Conservation (phyloP, 768 basidiomycete species). For the Paxillus ammoniavirescens region DNA sequence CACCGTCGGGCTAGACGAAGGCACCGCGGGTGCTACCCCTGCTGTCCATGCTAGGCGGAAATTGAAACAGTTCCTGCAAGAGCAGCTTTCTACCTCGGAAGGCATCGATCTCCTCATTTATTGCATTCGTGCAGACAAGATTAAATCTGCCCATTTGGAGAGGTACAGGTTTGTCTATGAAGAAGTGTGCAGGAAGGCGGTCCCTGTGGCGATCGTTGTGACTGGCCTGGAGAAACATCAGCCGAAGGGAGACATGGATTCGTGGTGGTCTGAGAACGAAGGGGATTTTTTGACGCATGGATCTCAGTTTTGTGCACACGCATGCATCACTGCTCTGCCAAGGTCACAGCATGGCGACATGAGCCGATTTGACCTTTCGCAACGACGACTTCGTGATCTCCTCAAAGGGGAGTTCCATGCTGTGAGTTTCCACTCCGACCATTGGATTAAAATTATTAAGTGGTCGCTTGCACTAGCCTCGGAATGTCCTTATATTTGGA, state of each 20-base stretch:
- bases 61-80: conserved; percentile 29
- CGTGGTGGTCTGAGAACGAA: conserved; percentile 37
- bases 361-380: conserved; percentile 10
- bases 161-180: conserved; percentile 24
- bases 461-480: conserved; percentile 8
- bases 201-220: conserved; percentile 25
- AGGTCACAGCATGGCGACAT: background rate
- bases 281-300: conserved; percentile 21
- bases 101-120: conserved; percentile 27
- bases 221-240: conserved; percentile 29
- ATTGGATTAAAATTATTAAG: background rate
- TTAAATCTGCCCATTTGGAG: conserved; percentile 16
- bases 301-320: conserved; percentile 34
- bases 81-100: conserved; percentile 11
- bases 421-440: conserved; percentile 9
- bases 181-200: conserved; percentile 22
- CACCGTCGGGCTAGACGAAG: conserved; percentile 36
- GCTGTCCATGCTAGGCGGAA: conserved; percentile 11
- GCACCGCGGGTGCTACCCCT: conserved; percentile 14
- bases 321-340: conserved; percentile 33
- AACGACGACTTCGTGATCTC: conserved; percentile 9
- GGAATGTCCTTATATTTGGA: conserved; percentile 19
- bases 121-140: conserved; percentile 26
- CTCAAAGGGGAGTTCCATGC: conserved; percentile 4
- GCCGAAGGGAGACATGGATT: conserved; percentile 25